phyloP scores from a whole-genome alignment of 805 yeast species.

The Wickerhamomyces silvicola region DNA sequence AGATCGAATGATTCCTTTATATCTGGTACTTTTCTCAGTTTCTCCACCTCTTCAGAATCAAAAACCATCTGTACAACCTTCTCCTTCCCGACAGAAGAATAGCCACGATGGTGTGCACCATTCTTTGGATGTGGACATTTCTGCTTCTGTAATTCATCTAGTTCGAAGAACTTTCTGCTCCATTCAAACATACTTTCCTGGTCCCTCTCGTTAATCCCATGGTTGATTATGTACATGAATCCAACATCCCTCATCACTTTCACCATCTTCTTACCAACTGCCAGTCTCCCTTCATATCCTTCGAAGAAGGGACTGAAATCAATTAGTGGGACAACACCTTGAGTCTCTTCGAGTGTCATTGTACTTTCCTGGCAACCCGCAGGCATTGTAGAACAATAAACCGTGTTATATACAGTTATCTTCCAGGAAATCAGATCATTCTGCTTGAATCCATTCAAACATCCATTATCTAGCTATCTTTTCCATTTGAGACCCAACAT shows the following conservation, averaged over 20 bases:
- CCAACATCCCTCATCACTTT: conserved; percentile 20
- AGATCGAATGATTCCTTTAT: conserved; percentile 24
- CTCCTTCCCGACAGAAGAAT: conserved; percentile 22
- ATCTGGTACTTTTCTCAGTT: conserved; percentile 20
- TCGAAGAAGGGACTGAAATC: conserved; percentile 23
- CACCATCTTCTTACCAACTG: conserved; percentile 21
- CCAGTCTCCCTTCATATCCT: conserved; percentile 20
- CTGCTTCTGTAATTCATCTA: conserved; percentile 10
- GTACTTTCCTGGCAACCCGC: no score
- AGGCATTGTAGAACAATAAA: no score
- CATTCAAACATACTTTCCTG: conserved; percentile 17
- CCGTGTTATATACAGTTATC: no score
- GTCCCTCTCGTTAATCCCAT: conserved; percentile 15
- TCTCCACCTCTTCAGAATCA: conserved; percentile 11
- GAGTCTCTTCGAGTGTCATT: background rate
- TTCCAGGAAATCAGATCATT: no score
- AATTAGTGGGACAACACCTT: conserved; percentile 20
- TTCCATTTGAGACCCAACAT: no score
- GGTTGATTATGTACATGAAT: conserved; percentile 20
- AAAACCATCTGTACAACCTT: conserved; percentile 24
- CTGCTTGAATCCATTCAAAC: no score
- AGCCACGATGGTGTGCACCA: conserved; percentile 24
- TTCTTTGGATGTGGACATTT: conserved; percentile 22
- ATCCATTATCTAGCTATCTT: no score
- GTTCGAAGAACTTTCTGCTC: conserved; percentile 15